Conservation (phyloP, 495 filamentous ascomycete genomes). For the Lepraria neglecta region DNA sequence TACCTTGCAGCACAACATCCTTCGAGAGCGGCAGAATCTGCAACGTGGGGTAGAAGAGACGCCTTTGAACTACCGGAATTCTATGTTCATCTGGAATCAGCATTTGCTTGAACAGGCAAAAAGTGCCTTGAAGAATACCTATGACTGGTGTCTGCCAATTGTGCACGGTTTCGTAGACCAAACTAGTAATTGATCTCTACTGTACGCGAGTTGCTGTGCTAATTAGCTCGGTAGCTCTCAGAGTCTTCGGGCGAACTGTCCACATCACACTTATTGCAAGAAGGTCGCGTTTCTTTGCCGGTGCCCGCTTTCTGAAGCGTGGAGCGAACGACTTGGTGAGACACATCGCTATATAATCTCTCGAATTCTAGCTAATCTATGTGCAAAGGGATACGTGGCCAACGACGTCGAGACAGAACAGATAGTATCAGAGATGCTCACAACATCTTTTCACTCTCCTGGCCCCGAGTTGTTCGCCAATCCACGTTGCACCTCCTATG, state of each 20-base stretch:
- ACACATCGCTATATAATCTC: background rate
- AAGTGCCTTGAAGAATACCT: constrained; percentile 65
- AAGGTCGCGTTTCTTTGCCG: constrained; percentile 87
- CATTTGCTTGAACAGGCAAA: constrained; percentile 75
- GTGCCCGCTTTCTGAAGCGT: constrained; percentile 88
- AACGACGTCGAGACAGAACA: constrained; percentile 99
- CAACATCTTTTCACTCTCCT: constrained; percentile 91
- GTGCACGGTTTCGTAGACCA: constrained; percentile 97
- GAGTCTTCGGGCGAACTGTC: constrained; percentile 73
- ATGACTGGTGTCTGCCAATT: constrained; percentile 93
- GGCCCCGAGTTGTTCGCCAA: constrained; percentile 80
- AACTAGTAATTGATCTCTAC: constrained; percentile 39
- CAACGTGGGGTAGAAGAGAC: constrained; percentile 53
- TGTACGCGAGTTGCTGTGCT: background rate
- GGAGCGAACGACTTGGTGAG: constrained; percentile 78
- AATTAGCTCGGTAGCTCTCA: constrained; percentile 47
- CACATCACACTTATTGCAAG: constrained; percentile 92
- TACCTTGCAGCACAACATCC: constrained; percentile 89
- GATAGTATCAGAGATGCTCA: constrained; percentile 88
- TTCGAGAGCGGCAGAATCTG: constrained; percentile 65
- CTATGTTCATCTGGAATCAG: constrained; percentile 98
- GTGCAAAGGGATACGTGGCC: constrained; percentile 71
- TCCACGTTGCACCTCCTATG: constrained; percentile 89
- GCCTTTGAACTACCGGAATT: constrained; percentile 64
- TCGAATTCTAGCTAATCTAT: constrained; percentile 19